These are phyloP conservation scores for Cutaneotrichosporon spelunceum DNA, from an alignment of 1,284 basidiomycete species.

Conservation along the genomic window DNA sequence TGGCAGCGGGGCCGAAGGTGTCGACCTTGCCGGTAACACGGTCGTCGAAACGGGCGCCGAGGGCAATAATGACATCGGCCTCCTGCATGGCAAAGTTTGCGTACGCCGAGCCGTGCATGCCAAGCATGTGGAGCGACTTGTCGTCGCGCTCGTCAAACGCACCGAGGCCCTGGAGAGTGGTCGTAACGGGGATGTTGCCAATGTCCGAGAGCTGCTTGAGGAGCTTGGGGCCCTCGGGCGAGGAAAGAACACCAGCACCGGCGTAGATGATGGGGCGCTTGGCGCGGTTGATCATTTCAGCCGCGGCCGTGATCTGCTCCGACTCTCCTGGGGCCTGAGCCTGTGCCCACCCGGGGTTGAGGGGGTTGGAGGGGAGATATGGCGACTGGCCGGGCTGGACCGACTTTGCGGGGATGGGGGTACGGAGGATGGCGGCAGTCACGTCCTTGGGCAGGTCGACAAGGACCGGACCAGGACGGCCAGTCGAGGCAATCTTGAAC, in stretches of 20 bases:
- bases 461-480: slow-evolving; percentile 92
- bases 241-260: slow-evolving; percentile 84
- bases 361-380: slow-evolving; percentile 67
- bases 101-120: slow-evolving; percentile 97
- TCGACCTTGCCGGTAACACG: slow-evolving; percentile 92
- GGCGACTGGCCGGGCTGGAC: slow-evolving; percentile 80
- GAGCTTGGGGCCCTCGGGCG: slow-evolving; percentile 75
- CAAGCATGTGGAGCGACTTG: slow-evolving; percentile 91
- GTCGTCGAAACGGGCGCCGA: slow-evolving; percentile 95
- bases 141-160: slow-evolving; percentile 89
- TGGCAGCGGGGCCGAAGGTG: slow-evolving; percentile 85
- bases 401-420: slow-evolving; percentile 79
- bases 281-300: slow-evolving; percentile 84
- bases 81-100: slow-evolving; percentile 97
- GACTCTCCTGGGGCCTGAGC: slow-evolving; percentile 62
- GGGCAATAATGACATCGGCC: slow-evolving; percentile 95
- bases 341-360: slow-evolving; percentile 57
- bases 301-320: slow-evolving; percentile 73
- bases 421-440: slow-evolving; percentile 84
- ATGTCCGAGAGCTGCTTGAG: slow-evolving; percentile 75
- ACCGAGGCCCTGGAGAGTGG: slow-evolving; percentile 92
- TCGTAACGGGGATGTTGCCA: slow-evolving; percentile 94
- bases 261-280: slow-evolving; percentile 91
- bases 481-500: slow-evolving; percentile 97
- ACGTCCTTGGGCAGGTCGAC: slow-evolving; percentile 98